These are phyloP conservation scores for Serendipita sp. DNA, from an alignment of 768 basidiomycete species.

Conservation along the genomic window DNA sequence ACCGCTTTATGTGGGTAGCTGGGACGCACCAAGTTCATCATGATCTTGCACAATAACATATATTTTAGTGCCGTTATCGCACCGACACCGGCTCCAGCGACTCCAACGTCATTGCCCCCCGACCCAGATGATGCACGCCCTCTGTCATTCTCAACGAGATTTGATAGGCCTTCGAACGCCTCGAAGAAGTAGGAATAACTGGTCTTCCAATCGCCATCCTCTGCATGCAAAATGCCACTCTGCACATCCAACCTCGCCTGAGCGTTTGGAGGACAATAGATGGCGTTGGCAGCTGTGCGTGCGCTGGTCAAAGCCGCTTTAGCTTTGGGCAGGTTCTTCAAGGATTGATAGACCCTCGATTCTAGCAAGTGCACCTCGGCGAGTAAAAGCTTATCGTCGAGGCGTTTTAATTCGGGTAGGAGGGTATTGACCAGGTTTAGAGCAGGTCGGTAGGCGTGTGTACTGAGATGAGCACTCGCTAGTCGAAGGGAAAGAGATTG, in stretches of 20 bases:
- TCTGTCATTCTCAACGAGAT: constrained; percentile 3
- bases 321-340: constrained; percentile 76
- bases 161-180: constrained; percentile 67
- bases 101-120: not conserved
- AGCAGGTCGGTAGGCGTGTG: constrained; percentile 59
- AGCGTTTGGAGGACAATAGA: constrained; percentile 72
- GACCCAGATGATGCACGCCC: not conserved
- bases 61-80: constrained; percentile 86
- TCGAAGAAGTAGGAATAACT: constrained; percentile 97
- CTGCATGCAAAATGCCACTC: constrained; percentile 75
- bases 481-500: not conserved
- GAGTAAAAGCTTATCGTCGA: constrained; percentile 96
- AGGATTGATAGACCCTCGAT: constrained; percentile 75
- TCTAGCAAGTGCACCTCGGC: constrained; percentile 94
- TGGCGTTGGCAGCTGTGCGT: constrained; percentile 84
- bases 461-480: constrained; percentile 32
- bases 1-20: not conserved
- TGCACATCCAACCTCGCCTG: constrained; percentile 45
- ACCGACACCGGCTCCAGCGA: constrained; percentile 11
- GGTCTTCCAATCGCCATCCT: constrained; percentile 95
- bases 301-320: constrained; percentile 86
- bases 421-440: constrained; percentile 68
- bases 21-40: constrained; percentile 72
- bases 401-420: constrained; percentile 76
- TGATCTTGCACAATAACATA: constrained; percentile 96